These are phyloP conservation scores for Fistulifera solaris DNA, from an alignment of 108 stramenopile genomes.

Conservation along the genomic window DNA sequence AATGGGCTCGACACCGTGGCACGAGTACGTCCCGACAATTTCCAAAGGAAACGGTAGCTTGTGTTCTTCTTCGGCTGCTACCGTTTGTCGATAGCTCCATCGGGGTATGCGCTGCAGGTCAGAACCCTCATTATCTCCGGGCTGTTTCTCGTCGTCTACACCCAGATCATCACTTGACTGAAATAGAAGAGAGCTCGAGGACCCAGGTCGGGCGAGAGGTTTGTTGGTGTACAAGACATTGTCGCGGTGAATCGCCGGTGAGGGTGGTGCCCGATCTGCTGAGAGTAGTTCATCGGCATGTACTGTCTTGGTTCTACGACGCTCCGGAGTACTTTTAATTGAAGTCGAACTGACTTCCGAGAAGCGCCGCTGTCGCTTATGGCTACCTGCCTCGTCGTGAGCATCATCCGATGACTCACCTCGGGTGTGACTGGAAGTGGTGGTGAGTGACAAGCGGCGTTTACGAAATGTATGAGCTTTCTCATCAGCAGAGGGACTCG, in stretches of 20 bases:
- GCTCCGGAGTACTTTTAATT: constrained; percentile 5
- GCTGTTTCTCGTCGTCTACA: constrained; percentile 2
- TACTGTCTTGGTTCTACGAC: constrained; percentile 13
- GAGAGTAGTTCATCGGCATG: constrained; percentile 51
- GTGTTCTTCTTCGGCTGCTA: constrained; percentile 30
- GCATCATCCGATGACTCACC: neutral
- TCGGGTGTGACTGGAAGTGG: constrained; percentile 10
- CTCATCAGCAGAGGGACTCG: constrained; percentile 7
- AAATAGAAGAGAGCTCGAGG: neutral
- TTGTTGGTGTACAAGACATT: constrained; percentile 19
- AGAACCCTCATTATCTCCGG: neutral
- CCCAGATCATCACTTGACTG: constrained; percentile 4
- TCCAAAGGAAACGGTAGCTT: constrained; percentile 58
- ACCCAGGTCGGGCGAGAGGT: constrained; percentile 13
- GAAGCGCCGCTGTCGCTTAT: constrained; percentile 14
- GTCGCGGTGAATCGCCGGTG: constrained; percentile 16
- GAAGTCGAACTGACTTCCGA: constrained; percentile 14
- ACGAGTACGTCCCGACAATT: constrained; percentile 82
- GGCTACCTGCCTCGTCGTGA: neutral
- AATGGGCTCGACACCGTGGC: constrained; percentile 95
- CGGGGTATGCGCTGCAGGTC: constrained; percentile 9
- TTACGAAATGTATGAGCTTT: constrained; percentile 66
- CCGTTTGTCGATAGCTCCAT: constrained; percentile 31
- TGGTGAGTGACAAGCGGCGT: constrained; percentile 57
- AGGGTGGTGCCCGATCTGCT: constrained; percentile 20